Evolutionary conservation across 495 filamentous ascomycete species (phyloP).

Genomic region (Xylaria scruposa): DNA sequence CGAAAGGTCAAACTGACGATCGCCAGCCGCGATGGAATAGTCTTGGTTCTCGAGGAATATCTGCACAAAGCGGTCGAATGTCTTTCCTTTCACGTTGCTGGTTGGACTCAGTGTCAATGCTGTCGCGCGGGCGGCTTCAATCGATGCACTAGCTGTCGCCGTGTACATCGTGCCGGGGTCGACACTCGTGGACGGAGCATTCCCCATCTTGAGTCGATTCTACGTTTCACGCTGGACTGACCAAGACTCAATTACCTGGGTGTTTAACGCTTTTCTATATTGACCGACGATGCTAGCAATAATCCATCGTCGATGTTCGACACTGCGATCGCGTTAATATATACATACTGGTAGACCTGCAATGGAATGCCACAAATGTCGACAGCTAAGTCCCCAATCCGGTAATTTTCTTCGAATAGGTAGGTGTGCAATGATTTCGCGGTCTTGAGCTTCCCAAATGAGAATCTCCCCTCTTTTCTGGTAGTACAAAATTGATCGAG

Average conservation of each 20-base stretch:
- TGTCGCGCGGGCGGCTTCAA: constrained; percentile 36
- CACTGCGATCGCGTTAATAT: background rate
- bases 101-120: constrained; percentile 54
- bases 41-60: constrained; percentile 77
- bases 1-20: constrained; percentile 26
- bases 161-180: constrained; percentile 28
- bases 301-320: background rate
- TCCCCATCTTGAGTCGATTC: constrained; percentile 18
- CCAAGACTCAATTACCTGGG: background rate
- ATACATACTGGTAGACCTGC: background rate
- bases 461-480: constrained; percentile 1
- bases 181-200: constrained; percentile 20
- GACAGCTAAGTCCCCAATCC: background rate
- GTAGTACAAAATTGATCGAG: constrained; percentile 7
- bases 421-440: background rate
- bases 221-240: background rate
- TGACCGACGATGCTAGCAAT: background rate
- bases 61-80: constrained; percentile 68
- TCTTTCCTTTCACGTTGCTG: constrained; percentile 63
- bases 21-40: constrained; percentile 39
- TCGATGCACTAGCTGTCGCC: constrained; percentile 21
- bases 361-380: background rate
- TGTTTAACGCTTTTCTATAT: background rate
- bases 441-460: constrained; percentile 19
- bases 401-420: constrained; percentile 5